Percentiles rank a stretch among this genome's conserved stretches.
Evolutionary conservation across 2,329 filamentous ascomycete genomes (phyloP).

Genomic region (Fusarium sacchari): DNA sequence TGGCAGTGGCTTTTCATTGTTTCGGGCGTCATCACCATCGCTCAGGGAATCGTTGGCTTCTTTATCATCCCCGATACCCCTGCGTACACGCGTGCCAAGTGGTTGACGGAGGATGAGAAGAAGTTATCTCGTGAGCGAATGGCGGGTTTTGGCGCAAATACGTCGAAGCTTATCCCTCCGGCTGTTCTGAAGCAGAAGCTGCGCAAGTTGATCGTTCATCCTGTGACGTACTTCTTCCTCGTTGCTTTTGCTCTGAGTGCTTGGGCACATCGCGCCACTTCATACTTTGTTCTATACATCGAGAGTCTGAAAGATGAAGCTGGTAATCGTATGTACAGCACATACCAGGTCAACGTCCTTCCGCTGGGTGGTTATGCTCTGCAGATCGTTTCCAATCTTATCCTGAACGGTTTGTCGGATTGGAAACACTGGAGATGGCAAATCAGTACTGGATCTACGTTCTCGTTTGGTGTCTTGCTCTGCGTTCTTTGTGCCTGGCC

Average conservation of each 20-base stretch:
- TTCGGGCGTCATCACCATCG: slow-evolving; percentile 55
- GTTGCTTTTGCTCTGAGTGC: slow-evolving; percentile 45
- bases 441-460: slow-evolving; percentile 46
- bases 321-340: slow-evolving; percentile 43
- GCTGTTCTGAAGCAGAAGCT: slow-evolving; percentile 41
- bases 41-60: slow-evolving; percentile 52
- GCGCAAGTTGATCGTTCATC: slow-evolving; percentile 42
- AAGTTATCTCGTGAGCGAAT: slow-evolving; percentile 42
- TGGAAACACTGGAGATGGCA: slow-evolving; percentile 54
- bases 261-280: slow-evolving; percentile 46
- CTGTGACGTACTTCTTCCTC: slow-evolving; percentile 47
- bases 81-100: slow-evolving; percentile 45
- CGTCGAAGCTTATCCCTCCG: slow-evolving; percentile 42
- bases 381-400: slow-evolving; percentile 50
- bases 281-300: slow-evolving; percentile 49
- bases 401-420: slow-evolving; percentile 50
- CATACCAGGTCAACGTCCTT: slow-evolving; percentile 48
- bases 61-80: slow-evolving; percentile 51
- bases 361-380: slow-evolving; percentile 46
- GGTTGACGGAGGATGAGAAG: slow-evolving; percentile 45
- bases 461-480: slow-evolving; percentile 45
- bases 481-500: slow-evolving; percentile 50
- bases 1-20: slow-evolving; percentile 61
- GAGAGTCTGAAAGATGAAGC: slow-evolving; percentile 41
- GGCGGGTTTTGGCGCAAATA: slow-evolving; percentile 44